These are phyloP conservation scores for Candida namnaoensis DNA, from an alignment of 805 yeast genomes.

Conservation along the genomic window DNA sequence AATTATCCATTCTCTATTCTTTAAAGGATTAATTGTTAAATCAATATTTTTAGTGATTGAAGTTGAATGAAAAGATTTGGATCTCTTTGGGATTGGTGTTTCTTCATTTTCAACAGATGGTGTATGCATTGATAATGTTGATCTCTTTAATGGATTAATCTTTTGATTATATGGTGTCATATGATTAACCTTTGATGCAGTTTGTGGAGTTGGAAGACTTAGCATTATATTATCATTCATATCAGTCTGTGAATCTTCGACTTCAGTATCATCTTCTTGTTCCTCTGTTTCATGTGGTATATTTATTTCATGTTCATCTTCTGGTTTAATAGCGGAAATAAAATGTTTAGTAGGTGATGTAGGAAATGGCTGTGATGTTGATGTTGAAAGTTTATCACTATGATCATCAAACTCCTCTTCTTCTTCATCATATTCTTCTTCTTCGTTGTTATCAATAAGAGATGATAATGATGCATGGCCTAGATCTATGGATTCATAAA, in stretches of 20 bases:
- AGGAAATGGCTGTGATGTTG: neutral
- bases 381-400: neutral
- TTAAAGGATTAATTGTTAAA: constrained; percentile 8
- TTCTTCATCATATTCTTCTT: no score
- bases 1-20: constrained; percentile 24
- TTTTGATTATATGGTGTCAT: constrained; percentile 5
- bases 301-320: neutral
- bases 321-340: neutral
- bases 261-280: neutral
- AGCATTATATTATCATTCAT: neutral
- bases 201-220: neutral
- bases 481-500: neutral
- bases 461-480: neutral
- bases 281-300: neutral
- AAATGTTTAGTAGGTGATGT: no score
- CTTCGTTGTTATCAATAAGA: neutral
- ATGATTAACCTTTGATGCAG: constrained; percentile 1
- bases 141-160: constrained; percentile 5
- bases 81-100: constrained; percentile 1
- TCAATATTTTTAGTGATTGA: constrained; percentile 1
- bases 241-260: neutral
- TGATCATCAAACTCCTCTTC: neutral
- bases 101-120: constrained; percentile 7
- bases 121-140: constrained; percentile 4
- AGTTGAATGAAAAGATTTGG: no score